phyloP scores from a whole-genome alignment of 2,329 filamentous ascomycete genomes.

The Niveomyces coronatus region DNA sequence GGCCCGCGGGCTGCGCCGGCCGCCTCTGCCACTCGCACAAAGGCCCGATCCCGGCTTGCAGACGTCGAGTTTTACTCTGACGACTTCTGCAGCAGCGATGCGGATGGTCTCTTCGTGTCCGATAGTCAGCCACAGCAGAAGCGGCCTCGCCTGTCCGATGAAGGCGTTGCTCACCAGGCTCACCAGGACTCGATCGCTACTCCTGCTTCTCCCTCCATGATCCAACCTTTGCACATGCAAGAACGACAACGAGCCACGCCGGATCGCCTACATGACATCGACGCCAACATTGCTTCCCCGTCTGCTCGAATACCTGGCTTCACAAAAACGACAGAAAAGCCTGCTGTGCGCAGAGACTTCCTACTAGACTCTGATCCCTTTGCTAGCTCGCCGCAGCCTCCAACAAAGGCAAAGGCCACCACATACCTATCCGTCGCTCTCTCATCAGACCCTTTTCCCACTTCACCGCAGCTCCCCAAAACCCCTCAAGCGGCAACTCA shows the following conservation, averaged over 20 bases:
- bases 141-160: not conserved
- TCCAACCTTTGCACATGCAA: no score
- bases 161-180: no score
- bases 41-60: not conserved
- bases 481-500: no score
- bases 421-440: no score
- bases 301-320: not conserved
- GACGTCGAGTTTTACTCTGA: slow-evolving; percentile 6
- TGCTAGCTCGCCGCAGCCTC: slow-evolving; percentile 22
- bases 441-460: no score
- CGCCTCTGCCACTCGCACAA: not conserved
- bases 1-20: not conserved
- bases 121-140: not conserved
- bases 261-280: not conserved
- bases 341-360: not conserved
- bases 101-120: not conserved
- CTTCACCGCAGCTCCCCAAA: no score
- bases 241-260: not conserved
- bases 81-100: slow-evolving; percentile 6
- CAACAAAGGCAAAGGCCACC: not conserved
- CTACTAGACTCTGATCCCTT: slow-evolving; percentile 22
- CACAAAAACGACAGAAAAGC: slow-evolving; percentile 2
- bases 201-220: no score
- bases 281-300: not conserved
- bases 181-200: no score